These are phyloP conservation scores for Fusarium siculi DNA, from an alignment of 2,329 filamentous ascomycete species.

Conservation along the genomic window DNA sequence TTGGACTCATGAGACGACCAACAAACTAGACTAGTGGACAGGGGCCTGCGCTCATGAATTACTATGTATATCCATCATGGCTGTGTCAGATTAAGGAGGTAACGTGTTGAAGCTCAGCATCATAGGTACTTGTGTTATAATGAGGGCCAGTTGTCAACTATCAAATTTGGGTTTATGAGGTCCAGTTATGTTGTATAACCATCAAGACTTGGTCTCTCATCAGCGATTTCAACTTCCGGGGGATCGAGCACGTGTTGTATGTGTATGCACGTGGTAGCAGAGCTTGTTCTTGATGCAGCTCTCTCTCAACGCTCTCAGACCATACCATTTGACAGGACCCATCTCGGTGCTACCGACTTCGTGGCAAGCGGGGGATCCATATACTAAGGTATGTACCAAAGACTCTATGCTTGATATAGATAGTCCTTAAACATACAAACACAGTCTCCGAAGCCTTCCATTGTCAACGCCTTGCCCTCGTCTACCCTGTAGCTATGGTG, in stretches of 20 bases:
- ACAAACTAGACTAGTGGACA: conserved; percentile 21
- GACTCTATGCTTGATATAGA: neutral
- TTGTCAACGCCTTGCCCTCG: neutral
- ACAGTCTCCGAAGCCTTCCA: neutral
- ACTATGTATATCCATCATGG: conserved; percentile 14
- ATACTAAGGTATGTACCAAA: neutral
- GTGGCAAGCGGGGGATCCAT: neutral
- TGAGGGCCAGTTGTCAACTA: neutral
- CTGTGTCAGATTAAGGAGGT: neutral
- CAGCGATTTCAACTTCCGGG: neutral
- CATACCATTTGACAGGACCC: conserved; percentile 11
- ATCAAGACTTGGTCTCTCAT: neutral
- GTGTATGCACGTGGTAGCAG: neutral
- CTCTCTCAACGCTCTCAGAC: conserved; percentile 4
- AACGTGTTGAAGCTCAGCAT: neutral
- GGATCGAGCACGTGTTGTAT: neutral
- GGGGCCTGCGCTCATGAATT: conserved; percentile 10
- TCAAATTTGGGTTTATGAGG: neutral
- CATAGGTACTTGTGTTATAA: neutral
- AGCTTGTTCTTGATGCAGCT: conserved; percentile 7
- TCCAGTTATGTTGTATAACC: too few species aligned
- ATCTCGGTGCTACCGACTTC: conserved; percentile 8
- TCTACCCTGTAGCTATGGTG: neutral
- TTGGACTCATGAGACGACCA: conserved; percentile 28
- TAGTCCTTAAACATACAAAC: neutral